phyloP scores from a whole-genome alignment of 257 asterid species.

The Linaria vulgaris region DNA sequence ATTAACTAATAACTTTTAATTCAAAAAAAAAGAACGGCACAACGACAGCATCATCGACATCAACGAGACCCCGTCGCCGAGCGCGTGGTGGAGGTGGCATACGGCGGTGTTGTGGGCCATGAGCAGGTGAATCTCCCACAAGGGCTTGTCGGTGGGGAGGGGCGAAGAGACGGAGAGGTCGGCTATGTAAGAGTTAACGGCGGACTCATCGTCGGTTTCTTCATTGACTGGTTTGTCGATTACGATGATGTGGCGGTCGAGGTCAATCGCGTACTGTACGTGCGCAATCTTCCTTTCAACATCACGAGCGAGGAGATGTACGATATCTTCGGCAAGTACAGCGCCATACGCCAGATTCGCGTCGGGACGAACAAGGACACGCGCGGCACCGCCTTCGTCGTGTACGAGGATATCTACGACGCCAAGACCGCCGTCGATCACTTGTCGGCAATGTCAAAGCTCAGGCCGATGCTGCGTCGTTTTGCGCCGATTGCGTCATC shows the following conservation, averaged over 20 bases:
- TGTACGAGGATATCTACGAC: conserved; percentile 90
- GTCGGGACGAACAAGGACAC: conserved; percentile 88
- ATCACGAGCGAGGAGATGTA: conserved; percentile 97
- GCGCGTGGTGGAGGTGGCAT: conserved; percentile 76
- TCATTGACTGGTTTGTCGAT: conserved; percentile 34
- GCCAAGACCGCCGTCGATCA: conserved; percentile 95
- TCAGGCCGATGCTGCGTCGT: too few species aligned
- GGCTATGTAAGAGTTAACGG: conserved; percentile 66
- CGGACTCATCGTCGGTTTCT: conserved; percentile 61
- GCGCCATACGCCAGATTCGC: conserved; percentile 88
- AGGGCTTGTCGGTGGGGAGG: conserved; percentile 61
- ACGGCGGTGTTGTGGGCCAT: conserved; percentile 50
- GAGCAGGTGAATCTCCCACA: conserved; percentile 80
- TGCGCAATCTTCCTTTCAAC: conserved; percentile 87
- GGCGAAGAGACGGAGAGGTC: conserved; percentile 68
- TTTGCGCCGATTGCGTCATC: too few species aligned
- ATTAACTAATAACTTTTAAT: too few species aligned
- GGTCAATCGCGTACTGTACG: conserved; percentile 80
- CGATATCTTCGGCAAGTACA: conserved; percentile 90
- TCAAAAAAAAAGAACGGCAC: too few species aligned
- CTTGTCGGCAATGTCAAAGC: conserved; percentile 87
- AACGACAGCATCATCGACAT: conserved; percentile 67
- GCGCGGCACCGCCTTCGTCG: conserved; percentile 91
- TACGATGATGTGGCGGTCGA: conserved; percentile 69
- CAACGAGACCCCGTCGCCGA: conserved; percentile 83